Conservation (phyloP, 2,329 filamentous ascomycete species). For the Pseudogymnoascus pannorum region DNA sequence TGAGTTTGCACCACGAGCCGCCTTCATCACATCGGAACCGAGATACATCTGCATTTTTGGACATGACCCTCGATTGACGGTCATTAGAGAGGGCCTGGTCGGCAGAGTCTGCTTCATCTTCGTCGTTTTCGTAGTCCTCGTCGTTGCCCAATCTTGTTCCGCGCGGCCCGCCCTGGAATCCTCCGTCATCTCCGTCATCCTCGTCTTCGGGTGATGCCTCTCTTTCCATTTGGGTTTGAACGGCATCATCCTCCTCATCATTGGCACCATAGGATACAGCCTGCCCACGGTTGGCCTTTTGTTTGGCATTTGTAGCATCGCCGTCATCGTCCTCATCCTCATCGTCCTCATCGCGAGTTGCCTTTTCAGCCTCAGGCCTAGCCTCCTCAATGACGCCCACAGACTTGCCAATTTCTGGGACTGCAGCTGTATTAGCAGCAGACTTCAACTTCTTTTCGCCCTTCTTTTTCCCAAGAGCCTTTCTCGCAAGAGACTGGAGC, state of each 20-base stretch:
- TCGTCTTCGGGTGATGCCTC: constrained; percentile 51
- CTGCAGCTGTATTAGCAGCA: constrained; percentile 55
- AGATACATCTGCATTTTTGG: constrained; percentile 58
- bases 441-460: constrained; percentile 47
- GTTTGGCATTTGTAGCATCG: constrained; percentile 68
- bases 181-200: constrained; percentile 47
- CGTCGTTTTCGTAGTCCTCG: constrained; percentile 31
- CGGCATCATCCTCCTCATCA: constrained; percentile 80
- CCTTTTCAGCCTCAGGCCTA: constrained; percentile 33
- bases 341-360: constrained; percentile 46
- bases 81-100: constrained; percentile 19
- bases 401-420: constrained; percentile 67
- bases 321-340: constrained; percentile 72
- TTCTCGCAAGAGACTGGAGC: constrained; percentile 62
- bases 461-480: constrained; percentile 79
- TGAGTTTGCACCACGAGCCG: constrained; percentile 72
- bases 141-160: constrained; percentile 24
- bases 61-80: constrained; percentile 58
- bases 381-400: constrained; percentile 48
- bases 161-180: constrained; percentile 42
- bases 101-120: constrained; percentile 21
- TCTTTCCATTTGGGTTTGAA: constrained; percentile 56
- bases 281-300: constrained; percentile 68
- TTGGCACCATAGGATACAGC: constrained; percentile 86
- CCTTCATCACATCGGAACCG: constrained; percentile 73